These are phyloP conservation scores for Fomes fomentarius DNA, from an alignment of 1,284 basidiomycete genomes.

Conservation along the genomic window DNA sequence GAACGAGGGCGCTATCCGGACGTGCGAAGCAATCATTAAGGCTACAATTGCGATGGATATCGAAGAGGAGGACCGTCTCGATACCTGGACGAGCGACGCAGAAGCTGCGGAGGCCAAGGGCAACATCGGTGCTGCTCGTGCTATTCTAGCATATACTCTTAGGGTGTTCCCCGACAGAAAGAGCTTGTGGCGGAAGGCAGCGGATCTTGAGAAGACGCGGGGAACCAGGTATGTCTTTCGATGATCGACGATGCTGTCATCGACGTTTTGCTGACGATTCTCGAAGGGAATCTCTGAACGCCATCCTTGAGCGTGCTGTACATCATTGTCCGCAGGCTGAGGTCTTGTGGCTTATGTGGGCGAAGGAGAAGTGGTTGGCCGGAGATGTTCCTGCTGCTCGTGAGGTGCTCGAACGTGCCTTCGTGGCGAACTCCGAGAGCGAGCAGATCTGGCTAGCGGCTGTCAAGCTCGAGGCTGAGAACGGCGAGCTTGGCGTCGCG, in stretches of 20 bases:
- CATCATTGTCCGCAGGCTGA: constrained; percentile 93
- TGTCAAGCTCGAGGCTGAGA: constrained; percentile 95
- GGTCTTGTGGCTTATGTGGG: constrained; percentile 95
- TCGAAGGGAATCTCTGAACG: constrained; percentile 77
- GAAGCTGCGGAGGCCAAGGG: constrained; percentile 79
- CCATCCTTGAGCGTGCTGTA: constrained; percentile 83
- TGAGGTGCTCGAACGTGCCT: constrained; percentile 86
- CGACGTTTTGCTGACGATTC: background rate
- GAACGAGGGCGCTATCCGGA: constrained; percentile 81
- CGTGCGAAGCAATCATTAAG: constrained; percentile 94
- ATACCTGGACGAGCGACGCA: constrained; percentile 93
- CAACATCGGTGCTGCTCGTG: constrained; percentile 82
- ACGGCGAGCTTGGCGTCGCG: constrained; percentile 87
- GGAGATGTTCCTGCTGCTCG: constrained; percentile 89
- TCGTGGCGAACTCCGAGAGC: constrained; percentile 94
- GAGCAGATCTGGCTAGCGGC: constrained; percentile 98
- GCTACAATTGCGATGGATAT: constrained; percentile 94
- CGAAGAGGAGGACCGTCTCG: constrained; percentile 90
- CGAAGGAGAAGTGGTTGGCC: constrained; percentile 92
- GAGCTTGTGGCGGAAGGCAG: constrained; percentile 87
- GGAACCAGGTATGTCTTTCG: constrained; percentile 63
- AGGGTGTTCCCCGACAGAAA: constrained; percentile 89
- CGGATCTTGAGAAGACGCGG: constrained; percentile 89
- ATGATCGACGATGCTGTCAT: background rate
- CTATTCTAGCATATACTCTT: constrained; percentile 88